Evolutionary conservation across 2,329 filamentous ascomycete species (phyloP).

Genomic region (Tolypocladium ophioglossoides): DNA sequence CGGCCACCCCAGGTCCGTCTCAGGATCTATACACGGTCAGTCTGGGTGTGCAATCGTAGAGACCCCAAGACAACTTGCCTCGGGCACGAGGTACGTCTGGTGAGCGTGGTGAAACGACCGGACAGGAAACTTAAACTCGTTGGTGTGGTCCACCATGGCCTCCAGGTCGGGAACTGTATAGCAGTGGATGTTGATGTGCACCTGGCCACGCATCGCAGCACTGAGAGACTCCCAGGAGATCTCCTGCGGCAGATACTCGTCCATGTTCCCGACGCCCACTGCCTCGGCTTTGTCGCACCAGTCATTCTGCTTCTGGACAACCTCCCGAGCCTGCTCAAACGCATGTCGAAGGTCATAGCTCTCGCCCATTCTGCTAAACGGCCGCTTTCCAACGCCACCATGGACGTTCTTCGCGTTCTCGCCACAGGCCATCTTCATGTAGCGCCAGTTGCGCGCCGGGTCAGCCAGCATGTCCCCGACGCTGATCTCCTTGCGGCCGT

Average conservation of each 20-base stretch:
- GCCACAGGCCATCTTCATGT: conserved; percentile 69
- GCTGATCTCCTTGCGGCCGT: conserved; percentile 53
- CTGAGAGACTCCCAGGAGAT: conserved; percentile 52
- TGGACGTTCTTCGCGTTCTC: conserved; percentile 58
- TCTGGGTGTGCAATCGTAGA: too few relatives aligned
- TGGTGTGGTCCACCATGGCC: conserved; percentile 58
- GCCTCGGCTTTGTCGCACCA: conserved; percentile 51
- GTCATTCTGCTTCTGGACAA: conserved; percentile 53
- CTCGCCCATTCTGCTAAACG: conserved; percentile 54
- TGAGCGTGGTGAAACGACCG: conserved; percentile 62
- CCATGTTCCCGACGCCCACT: conserved; percentile 38
- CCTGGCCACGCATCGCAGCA: conserved; percentile 55
- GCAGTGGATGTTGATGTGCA: conserved; percentile 61
- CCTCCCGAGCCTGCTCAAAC: conserved; percentile 48
- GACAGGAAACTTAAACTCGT: conserved; percentile 59
- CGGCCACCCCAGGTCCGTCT: conserved; percentile 45
- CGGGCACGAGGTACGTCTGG: conserved; percentile 54
- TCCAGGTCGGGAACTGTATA: conserved; percentile 61
- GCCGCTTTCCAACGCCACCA: conserved; percentile 40
- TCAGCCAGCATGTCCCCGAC: conserved; percentile 55
- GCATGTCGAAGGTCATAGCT: conserved; percentile 60
- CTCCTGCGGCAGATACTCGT: conserved; percentile 49
- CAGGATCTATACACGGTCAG: conserved; percentile 28
- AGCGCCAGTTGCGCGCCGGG: conserved; percentile 54
- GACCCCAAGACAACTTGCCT: conserved; percentile 29